These are phyloP conservation scores for Mucor mucedo DNA, from an alignment of 371 early-diverging fungal species.

Conservation along the genomic window DNA sequence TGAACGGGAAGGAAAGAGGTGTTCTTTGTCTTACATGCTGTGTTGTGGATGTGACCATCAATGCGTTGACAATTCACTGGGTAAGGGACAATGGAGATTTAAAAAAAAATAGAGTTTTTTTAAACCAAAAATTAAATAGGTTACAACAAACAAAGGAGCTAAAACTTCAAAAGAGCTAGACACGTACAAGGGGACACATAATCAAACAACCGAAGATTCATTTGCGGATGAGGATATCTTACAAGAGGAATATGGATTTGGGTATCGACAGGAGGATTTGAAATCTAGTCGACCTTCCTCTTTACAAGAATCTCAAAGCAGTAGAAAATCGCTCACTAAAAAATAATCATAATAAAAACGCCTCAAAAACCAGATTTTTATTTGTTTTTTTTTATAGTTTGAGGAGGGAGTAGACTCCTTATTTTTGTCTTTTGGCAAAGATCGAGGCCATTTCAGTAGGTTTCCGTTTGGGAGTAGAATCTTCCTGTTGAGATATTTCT, in stretches of 20 bases:
- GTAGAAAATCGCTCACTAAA: conserved; percentile 11
- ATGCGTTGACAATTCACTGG: conserved; percentile 63
- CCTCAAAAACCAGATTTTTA: background rate
- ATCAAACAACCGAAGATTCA: background rate
- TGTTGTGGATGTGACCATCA: conserved; percentile 63
- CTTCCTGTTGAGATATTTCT: conserved; percentile 28
- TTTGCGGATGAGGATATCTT: too few species aligned
- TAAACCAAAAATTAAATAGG: background rate
- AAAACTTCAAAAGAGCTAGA: background rate
- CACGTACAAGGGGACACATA: background rate
- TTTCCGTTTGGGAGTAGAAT: conserved; percentile 5
- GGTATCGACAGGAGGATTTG: background rate
- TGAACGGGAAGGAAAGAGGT: conserved; percentile 56
- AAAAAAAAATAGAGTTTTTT: background rate
- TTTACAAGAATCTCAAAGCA: conserved; percentile 21
- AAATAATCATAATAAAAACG: background rate
- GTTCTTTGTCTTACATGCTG: conserved; percentile 57
- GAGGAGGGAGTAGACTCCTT: background rate
- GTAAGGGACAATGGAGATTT: conserved; percentile 22
- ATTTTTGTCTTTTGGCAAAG: background rate
- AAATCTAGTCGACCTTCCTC: conserved; percentile 8
- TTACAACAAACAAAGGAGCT: conserved; percentile 2
- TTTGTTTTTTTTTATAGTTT: background rate
- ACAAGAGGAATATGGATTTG: background rate
- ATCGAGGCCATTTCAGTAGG: background rate